A percentile compares a stretch with the other conserved stretches of the same genome.
Evolutionary conservation across 805 yeast species (phyloP).

Genomic region (Hanseniaspora nectarophila): DNA sequence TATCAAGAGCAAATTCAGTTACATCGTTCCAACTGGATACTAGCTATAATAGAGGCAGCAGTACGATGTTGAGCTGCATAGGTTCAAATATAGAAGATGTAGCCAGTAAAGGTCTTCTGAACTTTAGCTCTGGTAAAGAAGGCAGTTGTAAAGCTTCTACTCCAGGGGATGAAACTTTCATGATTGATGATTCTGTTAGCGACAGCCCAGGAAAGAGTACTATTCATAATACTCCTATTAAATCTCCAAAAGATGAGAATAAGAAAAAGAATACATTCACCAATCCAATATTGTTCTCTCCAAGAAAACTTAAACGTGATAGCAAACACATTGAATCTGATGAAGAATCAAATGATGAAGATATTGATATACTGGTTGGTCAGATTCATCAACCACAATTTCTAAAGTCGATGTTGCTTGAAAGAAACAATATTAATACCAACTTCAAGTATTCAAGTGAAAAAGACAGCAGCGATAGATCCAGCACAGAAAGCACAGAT

Average conservation of each 20-base stretch:
- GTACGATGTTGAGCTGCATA: neutral
- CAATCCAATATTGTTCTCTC: conserved; percentile 12
- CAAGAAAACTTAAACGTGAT: conserved; percentile 12
- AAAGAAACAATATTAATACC: neutral
- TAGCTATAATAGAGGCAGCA: neutral
- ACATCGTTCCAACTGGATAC: conserved; percentile 10
- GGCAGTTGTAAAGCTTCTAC: neutral
- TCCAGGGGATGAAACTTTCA: neutral
- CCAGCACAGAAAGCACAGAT: neutral
- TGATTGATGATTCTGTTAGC: neutral
- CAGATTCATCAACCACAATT: neutral
- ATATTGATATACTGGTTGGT: neutral
- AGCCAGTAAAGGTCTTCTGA: neutral
- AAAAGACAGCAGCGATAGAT: neutral
- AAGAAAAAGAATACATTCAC: neutral
- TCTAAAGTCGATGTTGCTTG: neutral
- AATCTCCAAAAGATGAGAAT: neutral
- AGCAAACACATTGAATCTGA: neutral
- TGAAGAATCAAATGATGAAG: neutral
- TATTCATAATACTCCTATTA: neutral
- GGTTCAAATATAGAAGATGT: neutral
- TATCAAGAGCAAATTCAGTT: conserved; percentile 10
- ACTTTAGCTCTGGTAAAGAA: neutral
- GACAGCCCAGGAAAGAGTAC: neutral
- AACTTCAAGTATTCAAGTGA: conserved; percentile 2